Evolutionary conservation across 2,329 filamentous ascomycete genomes (phyloP).

Genomic region (Talaromyces piceae): DNA sequence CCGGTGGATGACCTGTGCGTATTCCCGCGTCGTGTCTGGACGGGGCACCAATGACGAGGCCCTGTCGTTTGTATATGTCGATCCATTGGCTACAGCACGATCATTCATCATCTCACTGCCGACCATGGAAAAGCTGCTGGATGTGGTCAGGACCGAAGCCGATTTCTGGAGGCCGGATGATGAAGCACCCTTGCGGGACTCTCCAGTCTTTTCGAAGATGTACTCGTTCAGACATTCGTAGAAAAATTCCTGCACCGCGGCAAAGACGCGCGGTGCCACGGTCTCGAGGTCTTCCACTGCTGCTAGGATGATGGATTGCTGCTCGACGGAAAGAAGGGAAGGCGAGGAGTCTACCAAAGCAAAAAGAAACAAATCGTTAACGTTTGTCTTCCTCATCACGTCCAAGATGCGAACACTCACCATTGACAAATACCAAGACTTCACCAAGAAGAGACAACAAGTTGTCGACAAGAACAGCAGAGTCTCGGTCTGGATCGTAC

Average conservation of each 20-base stretch:
- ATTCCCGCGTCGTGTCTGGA: constrained; percentile 15
- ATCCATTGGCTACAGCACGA: constrained; percentile 14
- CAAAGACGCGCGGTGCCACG: constrained; percentile 63
- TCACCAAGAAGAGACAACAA: constrained; percentile 78
- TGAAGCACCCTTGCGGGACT: constrained; percentile 1
- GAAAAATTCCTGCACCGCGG: constrained; percentile 71
- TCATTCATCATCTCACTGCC: constrained; percentile 62
- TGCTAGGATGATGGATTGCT: constrained; percentile 68
- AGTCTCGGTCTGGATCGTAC: constrained; percentile 71
- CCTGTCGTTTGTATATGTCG: constrained; percentile 6
- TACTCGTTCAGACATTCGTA: constrained; percentile 65
- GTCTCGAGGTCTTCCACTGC: constrained; percentile 75
- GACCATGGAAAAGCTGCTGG: constrained; percentile 60
- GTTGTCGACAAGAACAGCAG: constrained; percentile 83
- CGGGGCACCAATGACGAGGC: constrained; percentile 41
- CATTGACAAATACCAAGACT: constrained; percentile 66
- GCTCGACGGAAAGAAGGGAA: constrained; percentile 57
- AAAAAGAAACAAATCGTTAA: background rate
- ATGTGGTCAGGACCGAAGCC: constrained; percentile 47
- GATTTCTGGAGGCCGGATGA: constrained; percentile 61
- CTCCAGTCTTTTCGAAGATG: constrained; percentile 19
- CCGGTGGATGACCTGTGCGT: constrained; percentile 34
- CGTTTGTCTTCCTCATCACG: background rate
- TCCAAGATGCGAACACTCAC: constrained; percentile 27
- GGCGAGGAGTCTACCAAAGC: constrained; percentile 42